These are phyloP conservation scores for Trypanosoma rangeli DNA, from an alignment of 208 protist genomes.

Conservation along the genomic window DNA sequence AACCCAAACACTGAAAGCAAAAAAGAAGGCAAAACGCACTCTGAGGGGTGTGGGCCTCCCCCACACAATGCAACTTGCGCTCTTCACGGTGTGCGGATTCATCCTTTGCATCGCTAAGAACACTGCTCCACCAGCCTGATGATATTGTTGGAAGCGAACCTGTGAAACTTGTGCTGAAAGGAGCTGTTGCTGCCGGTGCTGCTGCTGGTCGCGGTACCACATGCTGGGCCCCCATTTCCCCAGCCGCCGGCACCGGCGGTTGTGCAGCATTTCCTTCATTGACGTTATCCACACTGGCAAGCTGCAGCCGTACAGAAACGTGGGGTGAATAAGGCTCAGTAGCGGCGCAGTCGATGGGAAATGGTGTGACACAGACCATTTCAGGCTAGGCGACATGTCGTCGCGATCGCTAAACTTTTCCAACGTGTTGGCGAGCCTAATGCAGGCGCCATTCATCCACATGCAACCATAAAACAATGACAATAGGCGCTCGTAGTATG, in stretches of 20 bases:
- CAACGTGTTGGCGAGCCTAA: neutral
- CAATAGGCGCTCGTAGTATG: neutral
- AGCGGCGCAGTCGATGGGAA: neutral
- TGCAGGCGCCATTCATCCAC: conserved; percentile 4
- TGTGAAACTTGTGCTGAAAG: neutral
- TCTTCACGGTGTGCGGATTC: neutral
- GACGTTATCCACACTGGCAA: conserved; percentile 4
- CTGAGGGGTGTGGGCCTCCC: too few species aligned
- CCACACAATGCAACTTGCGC: neutral
- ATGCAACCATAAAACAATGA: neutral
- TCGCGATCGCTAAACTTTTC: neutral
- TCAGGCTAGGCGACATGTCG: neutral
- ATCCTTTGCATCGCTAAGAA: neutral
- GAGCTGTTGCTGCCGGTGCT: neutral
- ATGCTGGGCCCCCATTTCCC: too few species aligned
- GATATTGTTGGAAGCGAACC: neutral
- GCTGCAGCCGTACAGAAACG: neutral
- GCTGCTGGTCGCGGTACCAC: neutral
- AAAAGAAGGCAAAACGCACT: too few species aligned
- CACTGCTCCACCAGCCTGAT: neutral
- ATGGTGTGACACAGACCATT: neutral
- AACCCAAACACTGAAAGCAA: too few species aligned
- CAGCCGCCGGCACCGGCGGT: too few species aligned
- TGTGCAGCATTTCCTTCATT: conserved; percentile 3
- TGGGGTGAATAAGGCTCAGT: neutral